Percentiles rank a stretch among this genome's conserved stretches.
Evolutionary conservation across 2,329 filamentous ascomycete genomes (phyloP).

Genomic region (Cordyceps javanica): DNA sequence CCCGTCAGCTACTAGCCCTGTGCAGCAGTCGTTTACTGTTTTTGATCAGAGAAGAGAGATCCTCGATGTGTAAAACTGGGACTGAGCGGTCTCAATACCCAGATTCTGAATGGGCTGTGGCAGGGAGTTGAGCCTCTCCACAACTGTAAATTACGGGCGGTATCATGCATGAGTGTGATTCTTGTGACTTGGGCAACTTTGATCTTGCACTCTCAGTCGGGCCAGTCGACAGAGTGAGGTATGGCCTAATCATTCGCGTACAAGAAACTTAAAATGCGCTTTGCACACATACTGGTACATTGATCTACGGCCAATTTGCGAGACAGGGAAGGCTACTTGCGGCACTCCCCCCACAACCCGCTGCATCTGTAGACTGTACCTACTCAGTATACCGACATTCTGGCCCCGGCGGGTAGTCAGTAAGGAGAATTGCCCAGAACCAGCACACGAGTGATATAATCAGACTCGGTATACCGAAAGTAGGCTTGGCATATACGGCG

Average conservation of each 20-base stretch:
- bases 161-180: too few species aligned
- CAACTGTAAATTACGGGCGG: background rate
- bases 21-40: constrained; percentile 4
- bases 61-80: background rate
- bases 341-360: background rate
- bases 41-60: background rate
- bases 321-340: too few species aligned
- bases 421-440: background rate
- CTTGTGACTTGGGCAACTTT: too few species aligned
- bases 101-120: background rate
- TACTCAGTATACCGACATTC: too few species aligned
- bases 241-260: too few species aligned
- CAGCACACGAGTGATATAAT: background rate
- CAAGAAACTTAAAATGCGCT: too few species aligned
- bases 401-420: too few species aligned
- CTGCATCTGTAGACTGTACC: background rate
- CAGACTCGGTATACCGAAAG: background rate
- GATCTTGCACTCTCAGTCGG: too few species aligned
- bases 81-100: constrained; percentile 3
- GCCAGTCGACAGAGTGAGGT: too few species aligned
- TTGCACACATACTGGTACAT: too few species aligned
- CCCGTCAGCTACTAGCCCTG: background rate
- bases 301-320: too few species aligned
- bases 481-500: too few species aligned
- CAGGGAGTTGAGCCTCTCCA: constrained; percentile 3